A percentile compares a stretch with the other conserved stretches of the same genome.
phyloP scores from a whole-genome alignment of 768 basidiomycete species.

The Termitomyces sp. region DNA sequence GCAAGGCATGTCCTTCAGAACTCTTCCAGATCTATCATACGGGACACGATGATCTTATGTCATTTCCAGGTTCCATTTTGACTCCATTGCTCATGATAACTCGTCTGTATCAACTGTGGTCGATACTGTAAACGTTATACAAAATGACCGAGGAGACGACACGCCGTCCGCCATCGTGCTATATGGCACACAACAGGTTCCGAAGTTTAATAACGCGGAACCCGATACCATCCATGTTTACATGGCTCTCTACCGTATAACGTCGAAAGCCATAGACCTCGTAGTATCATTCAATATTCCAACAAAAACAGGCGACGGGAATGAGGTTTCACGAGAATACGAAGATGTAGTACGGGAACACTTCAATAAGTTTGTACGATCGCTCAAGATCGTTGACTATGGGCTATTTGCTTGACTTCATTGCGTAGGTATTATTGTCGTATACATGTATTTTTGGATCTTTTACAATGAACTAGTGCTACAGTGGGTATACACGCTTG shows the following conservation, averaged over 20 bases:
- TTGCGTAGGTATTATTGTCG: background rate
- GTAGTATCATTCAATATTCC: slow-evolving; percentile 86
- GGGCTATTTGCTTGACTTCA: slow-evolving; percentile 55
- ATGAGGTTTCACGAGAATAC: slow-evolving; percentile 33
- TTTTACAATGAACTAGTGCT: background rate
- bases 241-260: slow-evolving; percentile 77
- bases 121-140: slow-evolving; percentile 29
- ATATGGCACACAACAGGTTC: slow-evolving; percentile 62
- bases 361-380: slow-evolving; percentile 50
- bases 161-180: slow-evolving; percentile 62
- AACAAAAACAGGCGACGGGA: slow-evolving; percentile 37
- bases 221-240: slow-evolving; percentile 72
- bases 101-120: slow-evolving; percentile 51
- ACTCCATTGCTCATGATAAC: slow-evolving; percentile 89
- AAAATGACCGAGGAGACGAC: slow-evolving; percentile 36
- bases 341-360: slow-evolving; percentile 33
- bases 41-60: slow-evolving; percentile 2
- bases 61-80: slow-evolving; percentile 76
- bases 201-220: slow-evolving; percentile 64
- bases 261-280: slow-evolving; percentile 68
- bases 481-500: slow-evolving; percentile 5
- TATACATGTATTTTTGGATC: background rate
- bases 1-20: slow-evolving; percentile 37
- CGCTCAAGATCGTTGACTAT: slow-evolving; percentile 65
- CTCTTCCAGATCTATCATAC: background rate